Evolutionary conservation across 257 asterid species (phyloP).

Genomic region (Asclepias syriaca): DNA sequence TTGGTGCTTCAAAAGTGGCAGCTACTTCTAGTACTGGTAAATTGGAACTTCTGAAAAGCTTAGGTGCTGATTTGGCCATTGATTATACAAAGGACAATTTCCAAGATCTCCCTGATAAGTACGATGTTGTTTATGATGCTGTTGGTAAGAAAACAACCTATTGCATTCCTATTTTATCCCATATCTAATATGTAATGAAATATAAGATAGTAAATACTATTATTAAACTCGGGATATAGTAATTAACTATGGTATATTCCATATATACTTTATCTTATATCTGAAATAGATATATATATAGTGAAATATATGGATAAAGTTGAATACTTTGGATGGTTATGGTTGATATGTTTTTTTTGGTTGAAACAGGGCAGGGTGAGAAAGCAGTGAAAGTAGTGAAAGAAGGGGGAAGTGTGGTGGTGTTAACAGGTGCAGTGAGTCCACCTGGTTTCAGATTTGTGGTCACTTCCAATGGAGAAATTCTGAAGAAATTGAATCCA

Average conservation of each 20-base stretch:
- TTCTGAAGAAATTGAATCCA: slow-evolving; percentile 62
- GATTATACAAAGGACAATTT: slow-evolving; percentile 85
- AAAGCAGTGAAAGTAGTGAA: slow-evolving; percentile 77
- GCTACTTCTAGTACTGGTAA: slow-evolving; percentile 76
- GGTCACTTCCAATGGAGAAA: slow-evolving; percentile 70
- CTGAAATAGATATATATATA: too few relatives aligned
- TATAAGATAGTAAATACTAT: too few relatives aligned
- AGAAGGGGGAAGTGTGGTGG: slow-evolving; percentile 81
- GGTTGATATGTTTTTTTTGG: too few relatives aligned
- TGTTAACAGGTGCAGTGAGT: slow-evolving; percentile 65
- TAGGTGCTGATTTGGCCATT: slow-evolving; percentile 76
- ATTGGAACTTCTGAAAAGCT: slow-evolving; percentile 57
- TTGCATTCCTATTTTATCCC: not conserved
- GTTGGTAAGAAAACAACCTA: slow-evolving; percentile 53
- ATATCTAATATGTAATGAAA: too few relatives aligned
- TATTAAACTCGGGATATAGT: too few relatives aligned
- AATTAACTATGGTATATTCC: too few relatives aligned
- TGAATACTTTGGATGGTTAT: too few relatives aligned
- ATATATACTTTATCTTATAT: too few relatives aligned
- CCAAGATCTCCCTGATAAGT: slow-evolving; percentile 66
- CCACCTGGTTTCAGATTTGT: slow-evolving; percentile 88
- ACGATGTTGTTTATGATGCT: slow-evolving; percentile 69
- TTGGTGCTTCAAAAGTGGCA: slow-evolving; percentile 86
- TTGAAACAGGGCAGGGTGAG: slow-evolving; percentile 60
- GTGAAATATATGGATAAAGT: too few relatives aligned